Base-by-base conservation (phyloP, 1,284 basidiomycete genomes). In the Schizophyllum commune region DNA sequence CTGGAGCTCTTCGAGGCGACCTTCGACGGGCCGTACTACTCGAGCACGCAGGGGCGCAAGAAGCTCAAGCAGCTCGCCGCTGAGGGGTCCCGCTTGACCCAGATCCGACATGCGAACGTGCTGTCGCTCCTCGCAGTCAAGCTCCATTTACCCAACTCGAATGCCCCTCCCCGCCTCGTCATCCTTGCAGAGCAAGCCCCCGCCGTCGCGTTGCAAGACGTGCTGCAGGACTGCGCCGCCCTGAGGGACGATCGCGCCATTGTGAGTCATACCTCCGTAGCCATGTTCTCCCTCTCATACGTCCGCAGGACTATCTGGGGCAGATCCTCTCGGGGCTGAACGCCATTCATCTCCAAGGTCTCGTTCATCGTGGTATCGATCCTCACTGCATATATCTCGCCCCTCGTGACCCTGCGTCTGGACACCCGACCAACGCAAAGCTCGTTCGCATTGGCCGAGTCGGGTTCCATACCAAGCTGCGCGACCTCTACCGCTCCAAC, bases 401-500 rank as follows among this genome's bases (percentile, higher is more conserved):
- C 1, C 76, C 82, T 1, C 75, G 78, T 8, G 77, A 47, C 39
- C 79, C 57, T 78, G 76, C 39, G 13, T 11, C 39, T 47, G 39
- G 39, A 2, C 39, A 47, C 56, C 74, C 75, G 0, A 73, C 77
- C 9, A 78, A 79, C 52, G 74, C 81, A 2, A 89, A 88, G 66
- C 72, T 79, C 47, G 78, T 90, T 67, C 91, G 90, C 68, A 70
- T 92, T 2, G 83, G 83, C 52, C 83, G 83, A 67, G 82, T 82
- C 5, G 81, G 79, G 4, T 92, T 83, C 66, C 79, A 85, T 66
- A 83, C 83, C 4, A 81, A 80, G 4, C 74, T 92, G 21, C 75
- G 86, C 17, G 89, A 91, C 67, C 72, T 91, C 22, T 86, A 92
- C 65, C 79, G 83, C 19, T 92, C 89, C 9, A 90, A 92, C 66